Base-by-base conservation (phyloP, 495 filamentous ascomycete genomes). In the Trichoderma reesei region DNA sequence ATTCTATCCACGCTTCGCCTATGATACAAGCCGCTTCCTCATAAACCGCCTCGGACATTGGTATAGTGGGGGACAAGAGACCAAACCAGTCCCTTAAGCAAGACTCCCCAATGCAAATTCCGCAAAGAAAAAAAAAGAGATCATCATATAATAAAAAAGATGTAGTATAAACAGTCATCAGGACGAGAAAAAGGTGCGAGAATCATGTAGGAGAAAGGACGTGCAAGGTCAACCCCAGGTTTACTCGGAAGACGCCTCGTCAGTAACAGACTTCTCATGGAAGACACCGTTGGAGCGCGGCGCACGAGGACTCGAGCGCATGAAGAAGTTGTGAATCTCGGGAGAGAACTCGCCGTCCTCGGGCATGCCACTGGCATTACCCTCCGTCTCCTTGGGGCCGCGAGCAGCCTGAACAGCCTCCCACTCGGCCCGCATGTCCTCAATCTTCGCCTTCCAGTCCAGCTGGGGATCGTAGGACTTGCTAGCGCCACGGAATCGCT, bases 391-490 rank as follows among this genome's bases (percentile, higher is more conserved):
- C 37, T 60, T 44, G 37, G 54, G 54, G 8, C 63, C 63, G n/a
- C 41, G 54, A n/a, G 18, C 18, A 37, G 38, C 63, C 20, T 36
- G 54, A 33, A 41, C 10, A 41, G 38, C 38, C 41, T 74, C 72
- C 79, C 79, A 81, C 68, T 81, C 79, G 18, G 71, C 67, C 33
- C 78, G 77, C 81, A 92, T 87, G 68, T 95, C 91, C 66, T 87
- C 82, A 44, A 95, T 85, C 81, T 90, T 91, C 68, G 85, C 81
- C 74, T 87, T 78, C 75, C 85, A 88, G 78, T 96, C 91, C 11
- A 86, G 76, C 67, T 88, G 84, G 60, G 91, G 84, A 71, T 96
- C 74, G 75, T 95, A 96, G 75, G 83, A 71, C 77, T 90, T 90
- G 68, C 88, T 85, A 42, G 83, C 81, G 51, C 88, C 88, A 63